Conservation (phyloP, 106 monocot species). For the Allium cepa region DNA sequence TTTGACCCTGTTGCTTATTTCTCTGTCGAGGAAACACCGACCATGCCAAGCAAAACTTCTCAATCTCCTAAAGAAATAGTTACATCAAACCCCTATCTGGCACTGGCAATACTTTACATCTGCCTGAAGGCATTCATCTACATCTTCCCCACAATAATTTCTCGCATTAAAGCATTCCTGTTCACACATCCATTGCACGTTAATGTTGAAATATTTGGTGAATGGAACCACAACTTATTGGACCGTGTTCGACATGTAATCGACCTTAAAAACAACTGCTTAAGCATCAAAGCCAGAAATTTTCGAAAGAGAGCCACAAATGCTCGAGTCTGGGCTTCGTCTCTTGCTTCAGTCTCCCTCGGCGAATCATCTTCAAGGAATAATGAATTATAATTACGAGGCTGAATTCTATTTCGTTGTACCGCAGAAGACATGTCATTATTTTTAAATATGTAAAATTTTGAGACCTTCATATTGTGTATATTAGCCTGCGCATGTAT, state of each 20-base stretch:
- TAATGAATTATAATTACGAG: not conserved
- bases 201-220: constrained; percentile 45
- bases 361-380: constrained; percentile 49
- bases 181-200: constrained; percentile 11
- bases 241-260: constrained; percentile 36
- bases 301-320: constrained; percentile 67
- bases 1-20: constrained; percentile 46
- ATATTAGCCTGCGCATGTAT: too few species aligned
- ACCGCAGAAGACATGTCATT: too few species aligned
- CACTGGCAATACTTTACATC: constrained; percentile 48
- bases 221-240: constrained; percentile 39
- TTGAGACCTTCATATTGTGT: too few species aligned
- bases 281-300: constrained; percentile 52
- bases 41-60: not conserved
- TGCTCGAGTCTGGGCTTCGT: constrained; percentile 83
- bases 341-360: constrained; percentile 77
- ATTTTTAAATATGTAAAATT: too few species aligned
- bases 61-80: constrained; percentile 32
- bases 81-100: constrained; percentile 41
- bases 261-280: constrained; percentile 52
- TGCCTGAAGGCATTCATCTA: constrained; percentile 27
- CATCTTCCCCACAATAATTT: constrained; percentile 31
- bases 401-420: too few species aligned
- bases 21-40: constrained; percentile 15
- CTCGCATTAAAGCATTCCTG: constrained; percentile 31